Evolutionary conservation across 768 basidiomycete genomes (phyloP), one percentile per base, ranked within the genome.

Genomic region (Boletellus ananas): DNA sequence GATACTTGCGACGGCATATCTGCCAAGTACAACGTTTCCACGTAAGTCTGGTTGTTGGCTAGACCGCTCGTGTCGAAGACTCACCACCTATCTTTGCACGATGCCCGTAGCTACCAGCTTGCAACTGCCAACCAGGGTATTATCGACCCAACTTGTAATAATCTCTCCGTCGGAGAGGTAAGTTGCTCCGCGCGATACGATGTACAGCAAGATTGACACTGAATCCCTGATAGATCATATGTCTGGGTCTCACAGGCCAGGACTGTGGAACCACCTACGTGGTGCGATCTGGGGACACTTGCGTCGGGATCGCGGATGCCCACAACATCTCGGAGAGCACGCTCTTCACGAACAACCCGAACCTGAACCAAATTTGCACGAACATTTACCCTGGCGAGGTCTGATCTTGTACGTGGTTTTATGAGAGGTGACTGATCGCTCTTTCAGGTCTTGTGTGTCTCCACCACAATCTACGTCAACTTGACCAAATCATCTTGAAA

Each of bases 1-100:
- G 83, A 87, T 60, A 78, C 75, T 50, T 90, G 87, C 63, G n/a
- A 88, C 66, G 59, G 52, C 48, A 89, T 90, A 65, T 87, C 82
- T 56, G 76, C 78, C 31, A 63, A 74, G 17, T 58, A 83, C 59
- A 77, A 80, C 47, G 79, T 77, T 53, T 85, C 84, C 34, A 83
- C 82, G 84, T 86, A 55, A 43, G 80, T 70, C 17, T 18, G 5
- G 6, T 8, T 11, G 8, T 38, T 10, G 11, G 33, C 27, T 11
- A 11, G 13, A 39, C 34, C 13, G 2, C 8, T 27, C 3, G 23
- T 23, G 12, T 47, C 16, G 27, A 8, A 18, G 11, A 45, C 48
- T 51, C 8, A 49, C 23, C 29, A 4, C 13, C 18, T 4, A 2
- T 10, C 7, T 27, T 34, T 33, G 13, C 27, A 29, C 18, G 36